phyloP scores from a whole-genome alignment of 192 early-diverging fungal genomes.

The Haplosporangium gracile region DNA sequence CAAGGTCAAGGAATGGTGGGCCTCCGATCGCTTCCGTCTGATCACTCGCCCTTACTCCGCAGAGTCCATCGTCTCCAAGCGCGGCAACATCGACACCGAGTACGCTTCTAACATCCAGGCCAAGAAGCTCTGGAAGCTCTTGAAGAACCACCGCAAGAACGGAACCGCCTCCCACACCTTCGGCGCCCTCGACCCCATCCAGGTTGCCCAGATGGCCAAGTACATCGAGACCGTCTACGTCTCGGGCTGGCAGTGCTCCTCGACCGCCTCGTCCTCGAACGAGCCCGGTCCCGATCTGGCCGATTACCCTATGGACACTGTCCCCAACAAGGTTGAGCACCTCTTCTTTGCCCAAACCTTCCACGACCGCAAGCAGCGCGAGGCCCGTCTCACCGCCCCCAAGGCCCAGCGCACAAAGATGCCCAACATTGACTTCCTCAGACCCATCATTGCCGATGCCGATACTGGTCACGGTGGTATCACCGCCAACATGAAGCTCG shows the following conservation, averaged over 20 bases:
- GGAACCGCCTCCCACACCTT: constrained; percentile 93
- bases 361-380: constrained; percentile 97
- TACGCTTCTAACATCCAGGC: constrained; percentile 91
- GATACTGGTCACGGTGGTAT: constrained; percentile 99
- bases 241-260: constrained; percentile 98
- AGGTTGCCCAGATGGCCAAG: constrained; percentile 97
- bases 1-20: constrained; percentile 92
- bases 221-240: constrained; percentile 98
- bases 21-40: constrained; percentile 82
- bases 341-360: constrained; percentile 97
- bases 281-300: constrained; percentile 98
- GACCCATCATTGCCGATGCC: constrained; percentile 97
- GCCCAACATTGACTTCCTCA: constrained; percentile 88
- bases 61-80: constrained; percentile 89
- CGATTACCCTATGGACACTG: constrained; percentile 98
- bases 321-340: constrained; percentile 99
- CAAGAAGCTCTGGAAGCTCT: constrained; percentile 92
- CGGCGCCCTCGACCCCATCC: constrained; percentile 94
- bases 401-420: constrained; percentile 75
- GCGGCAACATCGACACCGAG: constrained; percentile 79
- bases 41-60: constrained; percentile 89
- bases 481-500: constrained; percentile 96
- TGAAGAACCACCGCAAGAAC: constrained; percentile 82
- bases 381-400: constrained; percentile 83
- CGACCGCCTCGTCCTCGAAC: constrained; percentile 94